phyloP scores from a whole-genome alignment of 306 rosid genomes.

The Cercis canadensis region DNA sequence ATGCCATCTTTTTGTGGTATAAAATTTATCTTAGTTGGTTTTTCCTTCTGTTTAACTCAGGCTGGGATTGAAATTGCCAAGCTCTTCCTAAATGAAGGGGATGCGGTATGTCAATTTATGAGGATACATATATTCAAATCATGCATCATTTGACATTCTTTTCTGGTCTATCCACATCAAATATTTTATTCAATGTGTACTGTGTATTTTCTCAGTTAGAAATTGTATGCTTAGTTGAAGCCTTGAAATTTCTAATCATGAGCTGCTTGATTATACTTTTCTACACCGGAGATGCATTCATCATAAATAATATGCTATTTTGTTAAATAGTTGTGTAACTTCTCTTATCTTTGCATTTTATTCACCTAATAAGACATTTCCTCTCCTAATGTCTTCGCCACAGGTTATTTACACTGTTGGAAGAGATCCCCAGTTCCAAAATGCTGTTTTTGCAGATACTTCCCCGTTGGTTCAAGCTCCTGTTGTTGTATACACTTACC shows the following conservation, averaged over 20 bases:
- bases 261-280: background rate
- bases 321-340: conserved; percentile 10
- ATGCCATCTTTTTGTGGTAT: conserved; percentile 7
- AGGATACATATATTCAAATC: background rate
- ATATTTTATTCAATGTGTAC: background rate
- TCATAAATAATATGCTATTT: conserved; percentile 13
- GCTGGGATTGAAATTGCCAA: conserved; percentile 95
- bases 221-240: background rate
- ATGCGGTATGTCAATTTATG: conserved; percentile 63
- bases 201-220: conserved; percentile 2
- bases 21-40: conserved; percentile 36
- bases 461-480: conserved; percentile 81
- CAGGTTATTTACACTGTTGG: conserved; percentile 97
- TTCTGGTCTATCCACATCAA: background rate
- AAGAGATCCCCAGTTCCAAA: conserved; percentile 83
- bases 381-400: conserved; percentile 40
- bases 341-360: conserved; percentile 4
- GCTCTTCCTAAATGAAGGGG: conserved; percentile 82
- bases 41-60: conserved; percentile 55
- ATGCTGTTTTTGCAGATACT: conserved; percentile 67
- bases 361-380: conserved; percentile 25
- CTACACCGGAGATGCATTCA: background rate
- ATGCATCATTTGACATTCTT: background rate
- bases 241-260: background rate
- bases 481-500: conserved; percentile 61